These are phyloP conservation scores for Aspergillus conjunctus DNA, from an alignment of 495 filamentous ascomycete species.

Conservation along the genomic window DNA sequence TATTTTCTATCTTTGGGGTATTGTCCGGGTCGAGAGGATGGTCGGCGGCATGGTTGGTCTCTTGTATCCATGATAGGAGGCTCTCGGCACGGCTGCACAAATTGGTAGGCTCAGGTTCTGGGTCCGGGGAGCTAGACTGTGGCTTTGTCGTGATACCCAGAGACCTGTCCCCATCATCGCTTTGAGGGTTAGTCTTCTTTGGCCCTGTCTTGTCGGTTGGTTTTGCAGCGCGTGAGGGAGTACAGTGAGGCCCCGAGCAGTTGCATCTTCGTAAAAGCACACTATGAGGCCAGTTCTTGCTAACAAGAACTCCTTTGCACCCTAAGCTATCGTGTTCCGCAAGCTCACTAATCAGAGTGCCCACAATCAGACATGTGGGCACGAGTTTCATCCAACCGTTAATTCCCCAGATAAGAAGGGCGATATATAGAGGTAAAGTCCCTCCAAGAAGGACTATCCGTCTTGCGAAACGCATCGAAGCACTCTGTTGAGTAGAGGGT, in stretches of 20 bases:
- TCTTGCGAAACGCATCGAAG: background rate
- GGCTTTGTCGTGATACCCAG: background rate
- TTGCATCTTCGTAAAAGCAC: background rate
- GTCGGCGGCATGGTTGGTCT: constrained; percentile 2
- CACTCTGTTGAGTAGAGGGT: background rate
- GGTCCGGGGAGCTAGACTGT: background rate
- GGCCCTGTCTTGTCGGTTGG: background rate
- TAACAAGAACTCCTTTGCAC: background rate
- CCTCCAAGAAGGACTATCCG: background rate
- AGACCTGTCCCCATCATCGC: background rate
- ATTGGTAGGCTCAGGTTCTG: background rate
- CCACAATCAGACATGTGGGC: background rate
- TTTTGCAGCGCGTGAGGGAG: too few relatives aligned
- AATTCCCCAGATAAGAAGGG: background rate
- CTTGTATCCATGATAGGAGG: background rate
- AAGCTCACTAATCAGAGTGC: background rate
- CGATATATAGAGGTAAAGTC: background rate
- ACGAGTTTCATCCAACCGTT: background rate
- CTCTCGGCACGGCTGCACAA: background rate
- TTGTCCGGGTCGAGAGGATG: background rate
- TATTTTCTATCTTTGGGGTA: background rate
- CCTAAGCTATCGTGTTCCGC: background rate
- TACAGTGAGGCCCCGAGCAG: background rate
- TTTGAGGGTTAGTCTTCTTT: too few relatives aligned
- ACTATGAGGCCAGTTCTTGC: background rate